These are phyloP conservation scores for Elongisporangium anandrum DNA, from an alignment of 352 stramenopile species.

Conservation along the genomic window DNA sequence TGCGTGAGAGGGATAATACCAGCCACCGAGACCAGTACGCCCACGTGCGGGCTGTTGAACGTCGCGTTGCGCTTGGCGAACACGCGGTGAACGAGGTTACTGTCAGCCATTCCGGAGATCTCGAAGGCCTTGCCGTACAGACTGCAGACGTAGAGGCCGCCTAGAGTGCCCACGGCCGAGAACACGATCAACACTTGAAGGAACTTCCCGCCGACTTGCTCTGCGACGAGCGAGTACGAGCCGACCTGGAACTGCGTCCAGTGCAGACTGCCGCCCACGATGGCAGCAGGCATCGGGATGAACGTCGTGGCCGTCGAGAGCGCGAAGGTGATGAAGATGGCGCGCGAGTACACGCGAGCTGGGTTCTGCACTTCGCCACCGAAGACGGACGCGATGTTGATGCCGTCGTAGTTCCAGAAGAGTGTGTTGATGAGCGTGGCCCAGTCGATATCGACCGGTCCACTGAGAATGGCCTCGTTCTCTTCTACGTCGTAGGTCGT, in stretches of 20 bases:
- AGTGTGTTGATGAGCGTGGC: slow-evolving; percentile 88
- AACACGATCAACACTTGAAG: slow-evolving; percentile 85
- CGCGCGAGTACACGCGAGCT: slow-evolving; percentile 54
- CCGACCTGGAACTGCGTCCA: slow-evolving; percentile 85
- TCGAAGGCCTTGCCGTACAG: slow-evolving; percentile 89
- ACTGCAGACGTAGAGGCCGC: slow-evolving; percentile 89
- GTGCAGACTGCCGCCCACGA: slow-evolving; percentile 58
- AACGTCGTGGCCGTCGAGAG: slow-evolving; percentile 27
- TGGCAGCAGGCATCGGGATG: slow-evolving; percentile 76
- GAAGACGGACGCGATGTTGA: slow-evolving; percentile 84
- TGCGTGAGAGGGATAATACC: slow-evolving; percentile 29
- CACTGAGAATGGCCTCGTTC: slow-evolving; percentile 8
- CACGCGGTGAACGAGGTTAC: slow-evolving; percentile 68
- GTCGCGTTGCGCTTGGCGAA: slow-evolving; percentile 55
- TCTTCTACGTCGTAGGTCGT: slow-evolving; percentile 10
- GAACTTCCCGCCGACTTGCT: slow-evolving; percentile 75
- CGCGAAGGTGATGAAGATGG: slow-evolving; percentile 20
- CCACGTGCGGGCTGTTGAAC: slow-evolving; percentile 38
- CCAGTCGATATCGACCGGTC: slow-evolving; percentile 46
- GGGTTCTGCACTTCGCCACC: slow-evolving; percentile 85
- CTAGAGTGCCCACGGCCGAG: slow-evolving; percentile 69
- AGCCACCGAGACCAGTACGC: slow-evolving; percentile 28
- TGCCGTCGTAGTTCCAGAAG: slow-evolving; percentile 94
- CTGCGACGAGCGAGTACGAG: slow-evolving; percentile 80
- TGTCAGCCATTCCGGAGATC: slow-evolving; percentile 71